Evolutionary conservation across 371 early-diverging fungal species (phyloP), one percentile per base, ranked within the genome.

Genomic region (Mortierella sp.): DNA sequence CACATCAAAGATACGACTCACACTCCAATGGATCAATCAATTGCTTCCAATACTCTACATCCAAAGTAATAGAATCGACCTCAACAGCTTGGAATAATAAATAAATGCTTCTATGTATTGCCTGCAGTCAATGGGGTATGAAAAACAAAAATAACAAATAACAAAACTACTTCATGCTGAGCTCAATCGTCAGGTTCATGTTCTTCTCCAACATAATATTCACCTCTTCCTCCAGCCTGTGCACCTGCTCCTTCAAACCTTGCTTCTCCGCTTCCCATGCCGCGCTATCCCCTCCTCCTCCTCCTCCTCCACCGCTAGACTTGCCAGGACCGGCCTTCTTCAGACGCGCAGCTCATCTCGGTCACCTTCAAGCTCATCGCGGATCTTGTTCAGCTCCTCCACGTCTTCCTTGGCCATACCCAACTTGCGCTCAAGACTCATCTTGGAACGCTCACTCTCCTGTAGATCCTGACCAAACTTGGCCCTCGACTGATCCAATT

Each of bases 171-270:
- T 80, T 74, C 86, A 86, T 86, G 57, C 86, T 86, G 55, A 86
- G 82, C 65, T 86, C 86, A 31, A 86, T 86, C 19, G 86, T 86
- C 65, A 86, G 71, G 65, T 86, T 82, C 82, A 86, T 86, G 65
- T 86, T 86, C 80, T 82, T 86, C 72, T 80, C 88, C 19, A 89
- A 68, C 80, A 89, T 79, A 68, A 82, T 82, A 73, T 79, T 84
- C 26, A 73, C 79, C 54, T 86, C 86, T 21, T 82, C 86, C 76
- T 82, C 82, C 54, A 86, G 38, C 65, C 73, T 75, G 14, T 65
- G 70, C n/a, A 86, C 42, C 73, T 74, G 79, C 48, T 82, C 86
- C 47, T 80, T 71, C 24, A 86, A 26, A 0, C 42, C 28, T 0
- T 60, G 70, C 38, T 68, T 73, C 71, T 79, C 87, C 0, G 82